Percentiles rank a stretch among this genome's conserved stretches.
Conservation (phyloP, 305 asterid species). For the Rubia balearica region DNA sequence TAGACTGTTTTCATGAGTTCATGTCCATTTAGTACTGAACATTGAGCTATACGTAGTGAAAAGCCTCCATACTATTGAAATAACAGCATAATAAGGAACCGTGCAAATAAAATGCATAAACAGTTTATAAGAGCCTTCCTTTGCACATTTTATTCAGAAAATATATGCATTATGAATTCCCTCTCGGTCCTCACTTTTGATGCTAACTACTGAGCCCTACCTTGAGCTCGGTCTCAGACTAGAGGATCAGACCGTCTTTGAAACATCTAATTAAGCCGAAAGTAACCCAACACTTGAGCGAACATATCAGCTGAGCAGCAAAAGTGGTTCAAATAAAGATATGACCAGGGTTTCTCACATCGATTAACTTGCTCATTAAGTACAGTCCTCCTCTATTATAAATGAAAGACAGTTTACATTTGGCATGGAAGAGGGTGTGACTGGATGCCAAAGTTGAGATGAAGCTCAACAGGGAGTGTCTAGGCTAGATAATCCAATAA, state of each 20-base stretch:
- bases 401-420: background rate
- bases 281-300: background rate
- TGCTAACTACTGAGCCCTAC: background rate
- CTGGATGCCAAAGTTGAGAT: background rate
- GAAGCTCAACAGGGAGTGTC: background rate
- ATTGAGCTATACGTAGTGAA: background rate
- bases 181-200: background rate
- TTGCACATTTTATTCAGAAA: background rate
- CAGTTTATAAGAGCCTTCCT: background rate
- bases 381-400: background rate
- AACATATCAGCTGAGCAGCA: background rate
- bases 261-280: background rate
- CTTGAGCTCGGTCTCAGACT: background rate
- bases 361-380: background rate
- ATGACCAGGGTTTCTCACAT: background rate
- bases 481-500: too few relatives aligned
- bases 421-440: background rate
- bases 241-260: background rate
- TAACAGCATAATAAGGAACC: background rate
- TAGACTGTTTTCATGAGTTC: background rate
- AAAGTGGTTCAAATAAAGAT: background rate
- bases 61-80: background rate
- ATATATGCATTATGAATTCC: background rate
- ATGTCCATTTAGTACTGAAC: background rate
- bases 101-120: background rate